A percentile compares a stretch with the other conserved stretches of the same genome.
These are phyloP conservation scores for Carallia pectinifolia DNA, from an alignment of 345 rosid genomes.

Conservation along the genomic window DNA sequence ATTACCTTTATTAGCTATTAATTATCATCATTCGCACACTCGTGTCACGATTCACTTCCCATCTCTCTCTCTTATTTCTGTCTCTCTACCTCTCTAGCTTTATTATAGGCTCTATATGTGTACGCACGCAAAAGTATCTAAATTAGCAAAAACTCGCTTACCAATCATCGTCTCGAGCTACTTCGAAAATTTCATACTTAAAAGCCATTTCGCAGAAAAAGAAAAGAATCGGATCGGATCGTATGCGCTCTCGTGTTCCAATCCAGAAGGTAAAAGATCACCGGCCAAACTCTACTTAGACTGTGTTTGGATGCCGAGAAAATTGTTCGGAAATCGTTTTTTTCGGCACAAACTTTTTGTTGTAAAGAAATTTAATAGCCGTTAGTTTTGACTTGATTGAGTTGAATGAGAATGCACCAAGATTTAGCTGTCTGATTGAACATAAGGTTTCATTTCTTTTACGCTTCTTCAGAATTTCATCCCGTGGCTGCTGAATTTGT, in stretches of 20 bases:
- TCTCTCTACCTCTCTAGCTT: too few relatives aligned
- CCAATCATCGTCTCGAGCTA: neutral
- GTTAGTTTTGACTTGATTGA: neutral
- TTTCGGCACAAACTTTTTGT: neutral
- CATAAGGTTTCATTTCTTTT: too few relatives aligned
- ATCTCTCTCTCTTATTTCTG: too few relatives aligned
- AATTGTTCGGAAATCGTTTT: neutral
- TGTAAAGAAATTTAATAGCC: neutral
- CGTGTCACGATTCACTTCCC: too few relatives aligned
- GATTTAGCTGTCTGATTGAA: too few relatives aligned
- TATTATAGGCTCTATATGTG: too few relatives aligned
- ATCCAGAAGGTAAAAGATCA: neutral
- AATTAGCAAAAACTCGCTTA: neutral
- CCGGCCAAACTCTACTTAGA: neutral
- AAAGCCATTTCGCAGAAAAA: neutral
- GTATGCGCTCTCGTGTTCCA: neutral
- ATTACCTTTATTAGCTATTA: too few relatives aligned
- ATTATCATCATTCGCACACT: too few relatives aligned
- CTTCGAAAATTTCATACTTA: neutral
- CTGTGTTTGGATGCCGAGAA: conserved; percentile 19
- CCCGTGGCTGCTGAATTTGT: neutral
- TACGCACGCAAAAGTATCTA: neutral
- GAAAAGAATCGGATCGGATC: neutral
- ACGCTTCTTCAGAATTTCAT: too few relatives aligned
- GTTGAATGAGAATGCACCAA: too few relatives aligned